Conservation (phyloP, 495 filamentous ascomycete species). For the Talaromyces adpressus region DNA sequence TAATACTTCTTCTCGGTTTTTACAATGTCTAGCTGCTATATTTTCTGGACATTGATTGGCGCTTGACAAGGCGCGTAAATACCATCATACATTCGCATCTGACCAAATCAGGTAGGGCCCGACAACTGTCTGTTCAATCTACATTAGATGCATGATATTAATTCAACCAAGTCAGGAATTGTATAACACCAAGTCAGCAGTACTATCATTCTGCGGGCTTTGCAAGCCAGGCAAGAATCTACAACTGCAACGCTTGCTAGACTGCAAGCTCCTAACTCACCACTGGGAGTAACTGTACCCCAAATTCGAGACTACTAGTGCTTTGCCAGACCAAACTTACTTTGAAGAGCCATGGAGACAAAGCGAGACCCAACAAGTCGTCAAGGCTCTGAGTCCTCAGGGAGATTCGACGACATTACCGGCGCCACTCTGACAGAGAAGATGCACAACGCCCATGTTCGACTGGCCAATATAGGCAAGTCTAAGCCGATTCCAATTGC, state of each 20-base stretch:
- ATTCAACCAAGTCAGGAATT: not conserved
- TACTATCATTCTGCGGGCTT: not conserved
- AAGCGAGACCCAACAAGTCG: not conserved
- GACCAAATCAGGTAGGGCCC: not conserved
- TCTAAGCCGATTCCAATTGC: slow-evolving; percentile 7
- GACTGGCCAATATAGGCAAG: slow-evolving; percentile 13
- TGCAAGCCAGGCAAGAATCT: not conserved
- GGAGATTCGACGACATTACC: slow-evolving; percentile 22
- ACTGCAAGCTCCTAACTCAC: not conserved
- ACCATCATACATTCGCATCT: not conserved
- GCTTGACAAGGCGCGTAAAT: not conserved
- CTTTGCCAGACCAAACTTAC: not conserved
- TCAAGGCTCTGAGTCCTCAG: slow-evolving; percentile 16
- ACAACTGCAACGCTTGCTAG: not conserved
- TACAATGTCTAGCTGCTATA: not conserved
- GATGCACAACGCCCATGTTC: slow-evolving; percentile 22
- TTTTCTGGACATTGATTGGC: not conserved
- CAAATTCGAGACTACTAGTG: not conserved
- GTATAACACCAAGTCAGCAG: not conserved
- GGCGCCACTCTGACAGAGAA: slow-evolving; percentile 26
- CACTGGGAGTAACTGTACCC: not conserved
- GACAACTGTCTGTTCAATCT: not conserved
- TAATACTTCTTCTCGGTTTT: not conserved
- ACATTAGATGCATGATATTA: not conserved
- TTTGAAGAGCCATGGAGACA: slow-evolving; percentile 2